Percentiles rank a stretch among this genome's conserved stretches.
Evolutionary conservation across 2,329 filamentous ascomycete species (phyloP).

Genomic region (Sarocladiaceae sp.): DNA sequence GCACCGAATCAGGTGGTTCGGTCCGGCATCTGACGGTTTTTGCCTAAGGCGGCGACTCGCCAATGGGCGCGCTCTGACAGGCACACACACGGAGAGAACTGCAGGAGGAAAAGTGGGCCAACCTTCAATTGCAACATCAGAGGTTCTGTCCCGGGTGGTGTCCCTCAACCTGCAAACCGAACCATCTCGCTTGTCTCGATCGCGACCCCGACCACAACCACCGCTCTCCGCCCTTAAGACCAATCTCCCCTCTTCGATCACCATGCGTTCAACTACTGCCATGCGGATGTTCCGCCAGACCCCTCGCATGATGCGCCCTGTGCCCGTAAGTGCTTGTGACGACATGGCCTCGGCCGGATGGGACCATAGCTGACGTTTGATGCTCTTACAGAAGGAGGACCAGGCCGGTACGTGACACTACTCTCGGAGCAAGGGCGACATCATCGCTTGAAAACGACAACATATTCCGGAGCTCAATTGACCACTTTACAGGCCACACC

Average conservation of each 20-base stretch:
- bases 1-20: slow-evolving; percentile 39
- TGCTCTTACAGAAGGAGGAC: slow-evolving; percentile 54
- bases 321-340: slow-evolving; percentile 56
- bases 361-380: slow-evolving; percentile 1
- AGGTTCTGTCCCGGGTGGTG: slow-evolving; percentile 18
- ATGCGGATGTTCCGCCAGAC: slow-evolving; percentile 66
- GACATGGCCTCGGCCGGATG: slow-evolving; percentile 14
- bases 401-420: slow-evolving; percentile 55
- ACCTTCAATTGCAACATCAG: slow-evolving; percentile 30
- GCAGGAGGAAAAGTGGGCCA: slow-evolving; percentile 23
- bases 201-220: slow-evolving; percentile 17
- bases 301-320: slow-evolving; percentile 62
- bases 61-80: slow-evolving; percentile 25
- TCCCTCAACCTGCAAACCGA: slow-evolving; percentile 11
- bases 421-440: no score
- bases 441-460: no score
- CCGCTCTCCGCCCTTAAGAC: slow-evolving; percentile 21
- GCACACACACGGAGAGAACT: slow-evolving; percentile 15
- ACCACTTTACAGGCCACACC: slow-evolving; percentile 69
- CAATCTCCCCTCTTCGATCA: slow-evolving; percentile 27
- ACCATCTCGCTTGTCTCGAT: slow-evolving; percentile 9
- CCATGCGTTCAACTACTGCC: slow-evolving; percentile 62
- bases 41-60: slow-evolving; percentile 35
- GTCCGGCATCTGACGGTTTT: slow-evolving; percentile 22
- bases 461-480: slow-evolving; percentile 11